phyloP scores from a whole-genome alignment of 441 rosid species.

The Rhodomyrtus psidioides region DNA sequence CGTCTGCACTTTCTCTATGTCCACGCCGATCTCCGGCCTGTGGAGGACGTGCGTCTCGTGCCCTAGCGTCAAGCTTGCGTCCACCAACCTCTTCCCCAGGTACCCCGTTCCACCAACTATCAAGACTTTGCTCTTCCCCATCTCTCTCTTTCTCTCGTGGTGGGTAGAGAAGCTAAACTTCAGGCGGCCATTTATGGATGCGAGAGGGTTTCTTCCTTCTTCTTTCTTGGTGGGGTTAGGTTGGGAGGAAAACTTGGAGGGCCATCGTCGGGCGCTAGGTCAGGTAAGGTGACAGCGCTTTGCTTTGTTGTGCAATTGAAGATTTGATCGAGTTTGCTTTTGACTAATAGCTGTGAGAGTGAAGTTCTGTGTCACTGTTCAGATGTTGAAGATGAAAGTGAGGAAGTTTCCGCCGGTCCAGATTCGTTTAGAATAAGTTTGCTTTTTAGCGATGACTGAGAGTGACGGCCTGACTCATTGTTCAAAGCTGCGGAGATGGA shows the following conservation, averaged over 20 bases:
- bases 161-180: background rate
- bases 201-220: background rate
- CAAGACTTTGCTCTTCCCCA: slow-evolving; percentile 40
- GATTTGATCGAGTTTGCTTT: background rate
- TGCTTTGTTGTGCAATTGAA: background rate
- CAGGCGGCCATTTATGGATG: background rate
- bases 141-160: background rate
- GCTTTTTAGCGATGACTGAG: background rate
- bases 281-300: background rate
- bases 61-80: slow-evolving; percentile 38
- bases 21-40: slow-evolving; percentile 33
- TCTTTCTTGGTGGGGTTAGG: background rate
- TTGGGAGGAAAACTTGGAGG: background rate
- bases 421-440: background rate
- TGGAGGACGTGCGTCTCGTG: slow-evolving; percentile 35
- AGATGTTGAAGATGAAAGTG: background rate
- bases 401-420: background rate
- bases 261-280: background rate
- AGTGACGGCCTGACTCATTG: background rate
- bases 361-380: background rate
- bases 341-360: background rate
- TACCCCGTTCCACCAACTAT: slow-evolving; percentile 47
- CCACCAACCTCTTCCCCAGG: slow-evolving; percentile 47
- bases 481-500: background rate
- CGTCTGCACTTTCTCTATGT: slow-evolving; percentile 47